These are phyloP conservation scores for Tolypocladium tropicale DNA, from an alignment of 2,329 filamentous ascomycete species.

Conservation along the genomic window DNA sequence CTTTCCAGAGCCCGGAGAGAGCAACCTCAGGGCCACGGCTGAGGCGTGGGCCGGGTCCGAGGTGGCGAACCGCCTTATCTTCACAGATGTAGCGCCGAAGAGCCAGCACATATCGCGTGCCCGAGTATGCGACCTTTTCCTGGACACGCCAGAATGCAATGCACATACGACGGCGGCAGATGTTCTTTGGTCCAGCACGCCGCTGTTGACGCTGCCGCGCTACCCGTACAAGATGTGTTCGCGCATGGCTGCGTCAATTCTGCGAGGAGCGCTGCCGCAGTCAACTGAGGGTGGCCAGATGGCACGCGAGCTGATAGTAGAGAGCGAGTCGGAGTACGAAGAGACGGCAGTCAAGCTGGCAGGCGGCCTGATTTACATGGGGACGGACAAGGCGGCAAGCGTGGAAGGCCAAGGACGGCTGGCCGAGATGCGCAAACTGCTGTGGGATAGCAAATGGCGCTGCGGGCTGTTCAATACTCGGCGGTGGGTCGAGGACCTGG, in stretches of 20 bases:
- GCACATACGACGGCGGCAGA: conserved; percentile 96
- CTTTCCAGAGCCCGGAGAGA: conserved; percentile 88
- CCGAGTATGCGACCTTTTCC: conserved; percentile 83
- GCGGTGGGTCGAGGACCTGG: conserved; percentile 84
- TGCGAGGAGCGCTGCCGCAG: conserved; percentile 78
- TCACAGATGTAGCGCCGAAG: conserved; percentile 95
- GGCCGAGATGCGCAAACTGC: conserved; percentile 64
- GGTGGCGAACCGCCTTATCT: conserved; percentile 78
- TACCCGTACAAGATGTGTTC: conserved; percentile 99
- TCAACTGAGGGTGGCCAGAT: conserved; percentile 55
- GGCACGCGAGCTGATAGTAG: conserved; percentile 65
- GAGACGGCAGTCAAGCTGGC: conserved; percentile 61
- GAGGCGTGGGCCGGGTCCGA: conserved; percentile 73
- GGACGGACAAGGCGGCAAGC: conserved; percentile 26
- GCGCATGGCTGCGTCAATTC: conserved; percentile 91
- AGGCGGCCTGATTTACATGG: conserved; percentile 48
- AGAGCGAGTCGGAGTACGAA: conserved; percentile 76
- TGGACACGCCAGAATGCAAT: conserved; percentile 97
- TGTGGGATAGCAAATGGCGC: conserved; percentile 76
- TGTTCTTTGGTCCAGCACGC: conserved; percentile 91
- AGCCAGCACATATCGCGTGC: conserved; percentile 87
- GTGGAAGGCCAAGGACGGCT: conserved; percentile 57
- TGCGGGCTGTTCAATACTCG: conserved; percentile 86
- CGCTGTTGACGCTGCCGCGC: conserved; percentile 77
- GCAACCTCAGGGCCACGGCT: conserved; percentile 72